Conservation (phyloP, 164 flowering plant genomes). For the Kalanchoe fedtschenkoi region DNA sequence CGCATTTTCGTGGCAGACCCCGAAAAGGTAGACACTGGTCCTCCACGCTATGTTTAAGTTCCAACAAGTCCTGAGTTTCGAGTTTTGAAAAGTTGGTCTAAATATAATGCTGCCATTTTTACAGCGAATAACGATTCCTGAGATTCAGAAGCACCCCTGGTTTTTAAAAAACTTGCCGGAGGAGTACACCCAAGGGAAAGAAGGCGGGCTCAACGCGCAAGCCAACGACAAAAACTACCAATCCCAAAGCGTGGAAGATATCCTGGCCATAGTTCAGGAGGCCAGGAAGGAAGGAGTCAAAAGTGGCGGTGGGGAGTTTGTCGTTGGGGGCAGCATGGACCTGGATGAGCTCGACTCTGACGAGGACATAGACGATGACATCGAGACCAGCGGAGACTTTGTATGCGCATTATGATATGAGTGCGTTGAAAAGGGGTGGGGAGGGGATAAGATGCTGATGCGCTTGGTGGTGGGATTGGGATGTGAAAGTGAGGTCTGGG, state of each 20-base stretch:
- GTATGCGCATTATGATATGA: slow-evolving; percentile 44
- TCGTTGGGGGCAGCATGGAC: slow-evolving; percentile 60
- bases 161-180: slow-evolving; percentile 40
- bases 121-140: slow-evolving; percentile 57
- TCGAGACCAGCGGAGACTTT: slow-evolving; percentile 70
- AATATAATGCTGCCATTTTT: background rate
- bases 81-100: background rate
- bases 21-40: slow-evolving; percentile 30
- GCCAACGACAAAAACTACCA: slow-evolving; percentile 18
- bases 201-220: slow-evolving; percentile 15
- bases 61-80: background rate
- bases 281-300: slow-evolving; percentile 40
- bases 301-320: slow-evolving; percentile 24
- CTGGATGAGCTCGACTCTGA: slow-evolving; percentile 67
- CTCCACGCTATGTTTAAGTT: background rate
- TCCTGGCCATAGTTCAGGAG: slow-evolving; percentile 56
- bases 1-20: slow-evolving; percentile 54
- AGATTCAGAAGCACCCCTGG: slow-evolving; percentile 54
- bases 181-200: slow-evolving; percentile 31
- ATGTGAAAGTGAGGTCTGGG: background rate
- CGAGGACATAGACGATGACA: slow-evolving; percentile 65
- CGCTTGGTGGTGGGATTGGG: background rate
- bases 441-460: background rate
- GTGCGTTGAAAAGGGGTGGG: background rate
- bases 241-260: slow-evolving; percentile 58